Evolutionary conservation across 108 stramenopile genomes (phyloP).

Genomic region (Nitzschia palea): DNA sequence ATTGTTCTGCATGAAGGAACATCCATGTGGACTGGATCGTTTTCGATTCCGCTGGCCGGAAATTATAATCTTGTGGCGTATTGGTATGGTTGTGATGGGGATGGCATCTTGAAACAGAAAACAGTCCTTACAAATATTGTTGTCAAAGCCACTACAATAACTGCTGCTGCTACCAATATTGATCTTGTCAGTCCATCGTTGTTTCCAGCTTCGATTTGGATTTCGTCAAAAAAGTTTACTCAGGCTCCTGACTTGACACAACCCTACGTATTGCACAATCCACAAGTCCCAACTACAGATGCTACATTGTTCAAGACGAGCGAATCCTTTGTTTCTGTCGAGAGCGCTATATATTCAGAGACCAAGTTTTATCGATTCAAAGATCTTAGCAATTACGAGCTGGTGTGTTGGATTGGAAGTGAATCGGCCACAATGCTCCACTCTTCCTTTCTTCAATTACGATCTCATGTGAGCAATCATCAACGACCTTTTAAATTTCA

Average conservation of each 20-base stretch:
- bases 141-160: neutral
- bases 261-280: conserved; percentile 26
- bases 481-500: conserved; percentile 68
- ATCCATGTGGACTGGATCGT: conserved; percentile 30
- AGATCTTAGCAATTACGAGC: conserved; percentile 50
- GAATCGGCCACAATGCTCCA: conserved; percentile 21
- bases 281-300: neutral
- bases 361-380: conserved; percentile 30
- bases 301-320: conserved; percentile 13
- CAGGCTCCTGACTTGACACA: conserved; percentile 7
- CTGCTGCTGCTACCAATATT: neutral
- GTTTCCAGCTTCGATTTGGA: conserved; percentile 19
- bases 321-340: conserved; percentile 7
- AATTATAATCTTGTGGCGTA: conserved; percentile 18
- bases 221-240: conserved; percentile 15
- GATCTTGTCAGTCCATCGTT: no score
- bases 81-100: conserved; percentile 35
- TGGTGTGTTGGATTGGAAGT: conserved; percentile 60
- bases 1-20: conserved; percentile 17
- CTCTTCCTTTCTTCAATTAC: conserved; percentile 30
- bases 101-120: neutral
- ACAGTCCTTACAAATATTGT: neutral
- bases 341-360: conserved; percentile 8
- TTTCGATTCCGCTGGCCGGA: conserved; percentile 37
- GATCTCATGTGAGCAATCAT: conserved; percentile 9